Conservation (phyloP, 192 early-diverging fungal species). For the Paraglomus occultum region DNA sequence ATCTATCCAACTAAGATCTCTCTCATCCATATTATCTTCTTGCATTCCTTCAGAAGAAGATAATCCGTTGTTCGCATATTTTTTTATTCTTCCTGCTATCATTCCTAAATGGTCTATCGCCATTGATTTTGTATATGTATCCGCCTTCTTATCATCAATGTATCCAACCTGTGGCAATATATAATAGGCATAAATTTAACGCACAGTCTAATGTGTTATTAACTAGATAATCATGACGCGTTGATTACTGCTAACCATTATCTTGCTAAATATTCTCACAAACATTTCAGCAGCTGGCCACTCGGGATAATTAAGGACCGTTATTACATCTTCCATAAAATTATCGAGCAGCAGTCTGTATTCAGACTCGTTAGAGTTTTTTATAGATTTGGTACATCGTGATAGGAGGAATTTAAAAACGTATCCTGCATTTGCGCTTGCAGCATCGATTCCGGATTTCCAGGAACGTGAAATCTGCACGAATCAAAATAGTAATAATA, state of each 20-base stretch:
- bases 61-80: slow-evolving; percentile 19
- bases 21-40: slow-evolving; percentile 10
- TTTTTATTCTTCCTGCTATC: slow-evolving; percentile 60
- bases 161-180: slow-evolving; percentile 44
- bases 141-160: slow-evolving; percentile 62
- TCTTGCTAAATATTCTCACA: slow-evolving; percentile 60
- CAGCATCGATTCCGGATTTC: slow-evolving; percentile 52
- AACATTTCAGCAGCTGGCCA: slow-evolving; percentile 88
- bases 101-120: slow-evolving; percentile 64
- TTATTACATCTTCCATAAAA: slow-evolving; percentile 69
- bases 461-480: slow-evolving; percentile 14
- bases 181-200: not conserved
- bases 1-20: slow-evolving; percentile 28
- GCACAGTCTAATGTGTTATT: not conserved
- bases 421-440: slow-evolving; percentile 54
- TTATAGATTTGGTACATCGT: slow-evolving; percentile 43
- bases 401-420: slow-evolving; percentile 58
- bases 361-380: slow-evolving; percentile 62
- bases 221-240: not conserved
- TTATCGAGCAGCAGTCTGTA: slow-evolving; percentile 71
- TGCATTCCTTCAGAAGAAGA: not conserved
- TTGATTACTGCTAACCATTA: slow-evolving; percentile 51
- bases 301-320: slow-evolving; percentile 75
- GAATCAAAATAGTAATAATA: not conserved
- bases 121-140: slow-evolving; percentile 50